Base-by-base conservation (phyloP, 1,284 basidiomycete genomes). In the Trichosporon sp. region DNA sequence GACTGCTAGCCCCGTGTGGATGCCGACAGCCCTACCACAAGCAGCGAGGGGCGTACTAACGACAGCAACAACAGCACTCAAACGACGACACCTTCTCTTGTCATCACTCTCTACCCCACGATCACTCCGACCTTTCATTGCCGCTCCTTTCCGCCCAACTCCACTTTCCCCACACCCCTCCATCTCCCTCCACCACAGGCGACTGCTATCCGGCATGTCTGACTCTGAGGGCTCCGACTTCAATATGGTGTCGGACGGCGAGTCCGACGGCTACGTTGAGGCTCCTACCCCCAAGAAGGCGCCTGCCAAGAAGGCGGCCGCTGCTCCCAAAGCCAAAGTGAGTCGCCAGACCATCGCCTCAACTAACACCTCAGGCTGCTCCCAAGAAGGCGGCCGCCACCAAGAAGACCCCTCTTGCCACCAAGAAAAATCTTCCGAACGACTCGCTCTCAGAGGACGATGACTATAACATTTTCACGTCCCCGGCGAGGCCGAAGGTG, bases 351-450 rank as follows among this genome's bases (percentile, higher is more conserved):
- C 16, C 35, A 51, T 48, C 38, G 32, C 19, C 12, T 31, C 0
- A 12, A 40, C 37, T 46, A 14, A 67, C 59, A 11, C 19, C 46
- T 31, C 76, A 70, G 71, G 40, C 78, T 66, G 78, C 82, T n/a
- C 76, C 86, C 51, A 83, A 89, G 75, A 79, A 88, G 2, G 81
- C 86, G 4, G 75, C 86, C 0, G 77, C 86, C 0, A 72, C 85
- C 0, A 88, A 82, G 77, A 82, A 84, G 68, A 78, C 81, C 0
- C 80, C 84, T 38, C 74, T 82, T 3, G 79, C 88, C 0, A 72
- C 78, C 16, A 92, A 92, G 88, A 92, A 92, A 87, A 91, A 90
- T 68, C 77, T 83, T 16, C 81, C 85, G 75, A 85, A 86, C 67
- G 79, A 88, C 88, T 66, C 87, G 90, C 68, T 88, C n/a, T 83